Percentiles rank a stretch among this genome's conserved stretches.
Evolutionary conservation across 345 rosid genomes (phyloP).

Genomic region (Tarenaya hassleriana): DNA sequence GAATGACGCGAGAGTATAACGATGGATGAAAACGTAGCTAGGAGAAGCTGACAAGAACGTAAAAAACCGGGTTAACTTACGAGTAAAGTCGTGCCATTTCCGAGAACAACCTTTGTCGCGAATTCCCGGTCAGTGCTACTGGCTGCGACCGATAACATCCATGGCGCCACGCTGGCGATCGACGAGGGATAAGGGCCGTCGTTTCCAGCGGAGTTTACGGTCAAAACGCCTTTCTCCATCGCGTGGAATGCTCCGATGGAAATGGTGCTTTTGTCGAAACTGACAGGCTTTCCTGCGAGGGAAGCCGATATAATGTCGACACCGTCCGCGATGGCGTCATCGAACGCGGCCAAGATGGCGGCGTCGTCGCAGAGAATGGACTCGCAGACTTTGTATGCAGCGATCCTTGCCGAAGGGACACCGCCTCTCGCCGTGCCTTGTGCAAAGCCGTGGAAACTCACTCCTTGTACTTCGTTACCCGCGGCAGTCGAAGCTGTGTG

Average conservation of each 20-base stretch:
- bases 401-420: constrained; percentile 38
- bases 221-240: constrained; percentile 32
- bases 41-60: constrained; percentile 8
- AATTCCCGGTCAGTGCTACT: constrained; percentile 33
- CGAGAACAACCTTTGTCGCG: constrained; percentile 27
- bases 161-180: no score
- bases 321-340: constrained; percentile 54
- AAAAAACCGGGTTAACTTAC: no score
- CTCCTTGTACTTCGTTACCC: constrained; percentile 24
- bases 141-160: constrained; percentile 37
- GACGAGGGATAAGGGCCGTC: no score
- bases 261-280: constrained; percentile 3
- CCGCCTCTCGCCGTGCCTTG: constrained; percentile 37
- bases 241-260: constrained; percentile 41
- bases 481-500: constrained; percentile 43
- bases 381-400: constrained; percentile 30
- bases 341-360: constrained; percentile 32
- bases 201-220: constrained; percentile 31
- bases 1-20: no score
- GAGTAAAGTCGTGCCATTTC: no score
- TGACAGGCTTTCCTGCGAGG: rapidly evolving
- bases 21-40: constrained; percentile 8
- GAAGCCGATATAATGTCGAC: constrained; percentile 35
- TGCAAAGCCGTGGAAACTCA: constrained; percentile 26
- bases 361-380: rapidly evolving